Evolutionary conservation across 345 rosid species (phyloP).

Genomic region (Microthlaspi erraticum): DNA sequence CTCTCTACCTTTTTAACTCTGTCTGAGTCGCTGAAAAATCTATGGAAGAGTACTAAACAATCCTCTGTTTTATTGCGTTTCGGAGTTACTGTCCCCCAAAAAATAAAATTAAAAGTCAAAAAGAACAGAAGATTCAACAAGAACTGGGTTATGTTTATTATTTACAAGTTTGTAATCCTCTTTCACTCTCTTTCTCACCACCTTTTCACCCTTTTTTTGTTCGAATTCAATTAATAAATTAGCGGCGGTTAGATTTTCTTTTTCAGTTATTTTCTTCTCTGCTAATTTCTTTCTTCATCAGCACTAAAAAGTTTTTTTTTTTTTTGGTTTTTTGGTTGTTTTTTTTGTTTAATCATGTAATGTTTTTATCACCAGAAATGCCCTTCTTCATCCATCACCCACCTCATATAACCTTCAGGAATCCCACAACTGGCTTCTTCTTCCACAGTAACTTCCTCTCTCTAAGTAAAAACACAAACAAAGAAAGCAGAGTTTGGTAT

Average conservation of each 20-base stretch:
- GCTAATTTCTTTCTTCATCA: slow-evolving; percentile 28
- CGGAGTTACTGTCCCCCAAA: slow-evolving; percentile 1
- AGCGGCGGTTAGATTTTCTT: slow-evolving; percentile 30
- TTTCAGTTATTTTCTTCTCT: slow-evolving; percentile 30
- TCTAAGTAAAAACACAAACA: slow-evolving; percentile 38
- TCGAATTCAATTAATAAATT: slow-evolving; percentile 24
- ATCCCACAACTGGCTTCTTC: slow-evolving; percentile 41
- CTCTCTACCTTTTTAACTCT: background rate
- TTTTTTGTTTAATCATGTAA: background rate
- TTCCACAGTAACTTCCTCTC: slow-evolving; percentile 42
- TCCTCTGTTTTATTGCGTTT: slow-evolving; percentile 21
- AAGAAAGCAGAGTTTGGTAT: slow-evolving; percentile 15
- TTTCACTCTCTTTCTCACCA: background rate
- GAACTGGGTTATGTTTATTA: slow-evolving; percentile 19
- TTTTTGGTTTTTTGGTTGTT: background rate
- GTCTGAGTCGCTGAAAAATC: background rate
- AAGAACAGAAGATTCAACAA: slow-evolving; percentile 5
- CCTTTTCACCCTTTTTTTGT: background rate
- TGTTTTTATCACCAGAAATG: slow-evolving; percentile 42
- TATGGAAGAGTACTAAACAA: background rate
- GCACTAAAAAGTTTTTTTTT: slow-evolving; percentile 16
- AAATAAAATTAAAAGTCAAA: background rate
- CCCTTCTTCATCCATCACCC: slow-evolving; percentile 70
- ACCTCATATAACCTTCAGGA: slow-evolving; percentile 58
- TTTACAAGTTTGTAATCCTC: slow-evolving; percentile 31